Evolutionary conservation across 306 rosid species (phyloP).

Genomic region (Trichosanthes truncata): DNA sequence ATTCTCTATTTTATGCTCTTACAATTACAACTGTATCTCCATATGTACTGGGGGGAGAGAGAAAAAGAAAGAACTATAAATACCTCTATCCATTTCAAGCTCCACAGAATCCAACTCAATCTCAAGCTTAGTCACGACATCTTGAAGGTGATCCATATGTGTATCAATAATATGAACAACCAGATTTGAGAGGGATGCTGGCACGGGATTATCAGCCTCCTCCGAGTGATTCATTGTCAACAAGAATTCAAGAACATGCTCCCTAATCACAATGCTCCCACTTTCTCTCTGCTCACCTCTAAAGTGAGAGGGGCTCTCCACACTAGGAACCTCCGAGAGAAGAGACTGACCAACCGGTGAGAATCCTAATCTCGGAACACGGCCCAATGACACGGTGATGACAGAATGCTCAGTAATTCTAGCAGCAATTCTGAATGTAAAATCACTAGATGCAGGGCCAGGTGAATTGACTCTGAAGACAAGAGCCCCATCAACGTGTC

Average conservation of each 20-base stretch:
- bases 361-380: conserved; percentile 91
- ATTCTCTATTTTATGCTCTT: not conserved
- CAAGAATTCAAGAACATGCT: conserved; percentile 91
- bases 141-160: conserved; percentile 91
- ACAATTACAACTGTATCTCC: not conserved
- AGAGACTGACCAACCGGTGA: conserved; percentile 67
- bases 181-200: conserved; percentile 71
- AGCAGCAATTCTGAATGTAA: conserved; percentile 85
- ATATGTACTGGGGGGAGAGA: not conserved
- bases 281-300: conserved; percentile 47
- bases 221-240: conserved; percentile 95
- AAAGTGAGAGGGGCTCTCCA: conserved; percentile 42
- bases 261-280: conserved; percentile 62
- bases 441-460: conserved; percentile 77
- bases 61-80: not conserved
- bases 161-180: conserved; percentile 88
- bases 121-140: conserved; percentile 85
- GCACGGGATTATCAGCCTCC: conserved; percentile 95
- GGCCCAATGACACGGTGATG: conserved; percentile 78
- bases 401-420: conserved; percentile 73
- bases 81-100: conserved; percentile 85
- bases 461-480: conserved; percentile 95
- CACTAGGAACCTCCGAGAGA: conserved; percentile 82
- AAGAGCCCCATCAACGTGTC: conserved; percentile 83
- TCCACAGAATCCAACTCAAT: conserved; percentile 83